Conservation (phyloP, 2,329 filamentous ascomycete species). For the Cordyceps militaris region DNA sequence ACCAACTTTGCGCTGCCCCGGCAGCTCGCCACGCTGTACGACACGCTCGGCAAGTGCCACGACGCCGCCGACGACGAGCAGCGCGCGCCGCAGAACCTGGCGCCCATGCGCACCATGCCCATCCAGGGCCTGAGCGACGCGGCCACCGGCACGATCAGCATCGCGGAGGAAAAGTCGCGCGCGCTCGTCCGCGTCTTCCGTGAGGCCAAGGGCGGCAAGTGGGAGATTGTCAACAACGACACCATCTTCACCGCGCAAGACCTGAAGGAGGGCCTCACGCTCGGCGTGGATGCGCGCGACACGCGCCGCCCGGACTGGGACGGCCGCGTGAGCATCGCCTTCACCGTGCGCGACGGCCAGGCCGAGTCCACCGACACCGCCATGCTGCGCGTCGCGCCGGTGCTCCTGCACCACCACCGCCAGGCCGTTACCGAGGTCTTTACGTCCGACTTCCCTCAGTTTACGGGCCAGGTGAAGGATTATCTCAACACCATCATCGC, state of each 20-base stretch:
- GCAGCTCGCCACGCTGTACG: conserved; percentile 11
- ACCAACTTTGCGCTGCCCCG: conserved; percentile 3
- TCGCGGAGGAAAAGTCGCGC: conserved; percentile 5
- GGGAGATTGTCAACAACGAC: conserved; percentile 22
- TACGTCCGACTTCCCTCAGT: not conserved
- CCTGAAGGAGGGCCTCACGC: conserved; percentile 24
- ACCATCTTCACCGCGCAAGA: conserved; percentile 23
- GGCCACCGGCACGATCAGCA: conserved; percentile 17
- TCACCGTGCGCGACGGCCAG: conserved; percentile 22
- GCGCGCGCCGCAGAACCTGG: conserved; percentile 24
- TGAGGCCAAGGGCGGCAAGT: conserved; percentile 16
- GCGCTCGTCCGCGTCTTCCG: conserved; percentile 25
- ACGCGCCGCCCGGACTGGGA: conserved; percentile 22
- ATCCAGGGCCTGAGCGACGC: conserved; percentile 15
- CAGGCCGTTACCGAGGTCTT: conserved; percentile 25
- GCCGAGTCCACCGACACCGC: conserved; percentile 22
- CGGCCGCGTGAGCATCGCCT: conserved; percentile 21
- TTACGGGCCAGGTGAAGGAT: not conserved
- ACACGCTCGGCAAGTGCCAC: conserved; percentile 26
- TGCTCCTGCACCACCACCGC: conserved; percentile 31
- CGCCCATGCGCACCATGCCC: conserved; percentile 27
- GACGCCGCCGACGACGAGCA: conserved; percentile 30
- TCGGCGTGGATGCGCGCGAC: conserved; percentile 32
- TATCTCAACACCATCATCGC: not conserved
- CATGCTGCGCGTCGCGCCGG: conserved; percentile 28